phyloP scores from a whole-genome alignment of 148 eudicot species.

The Nyssa sinensis region DNA sequence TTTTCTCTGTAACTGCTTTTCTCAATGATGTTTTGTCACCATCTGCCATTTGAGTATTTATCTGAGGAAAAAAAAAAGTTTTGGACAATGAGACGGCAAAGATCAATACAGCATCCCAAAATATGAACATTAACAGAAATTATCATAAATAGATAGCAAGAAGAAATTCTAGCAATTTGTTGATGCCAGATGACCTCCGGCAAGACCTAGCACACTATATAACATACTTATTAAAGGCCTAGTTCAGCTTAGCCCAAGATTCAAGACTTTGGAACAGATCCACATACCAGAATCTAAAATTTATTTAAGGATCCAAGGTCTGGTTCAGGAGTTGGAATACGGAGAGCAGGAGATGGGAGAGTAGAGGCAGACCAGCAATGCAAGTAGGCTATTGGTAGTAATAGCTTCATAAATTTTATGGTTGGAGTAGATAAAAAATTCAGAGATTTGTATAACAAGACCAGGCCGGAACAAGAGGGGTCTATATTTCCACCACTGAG shows the following conservation, averaged over 20 bases:
- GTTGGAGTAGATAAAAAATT: background rate
- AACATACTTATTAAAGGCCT: background rate
- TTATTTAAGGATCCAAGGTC: background rate
- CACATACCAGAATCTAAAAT: slow-evolving; percentile 1
- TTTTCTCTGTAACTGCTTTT: slow-evolving; percentile 81
- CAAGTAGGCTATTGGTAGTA: background rate
- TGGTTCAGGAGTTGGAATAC: background rate
- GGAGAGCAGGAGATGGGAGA: background rate
- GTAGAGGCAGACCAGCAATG: background rate
- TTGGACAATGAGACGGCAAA: slow-evolving; percentile 11
- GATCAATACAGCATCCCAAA: background rate
- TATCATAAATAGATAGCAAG: slow-evolving; percentile 1
- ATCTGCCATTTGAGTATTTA: slow-evolving; percentile 59
- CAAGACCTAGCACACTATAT: background rate
- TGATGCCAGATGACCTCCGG: background rate
- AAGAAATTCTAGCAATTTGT: background rate
- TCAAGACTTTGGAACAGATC: background rate
- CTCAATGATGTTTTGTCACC: slow-evolving; percentile 78
- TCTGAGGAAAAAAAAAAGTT: slow-evolving; percentile 40
- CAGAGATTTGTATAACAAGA: background rate
- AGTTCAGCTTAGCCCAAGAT: slow-evolving; percentile 5
- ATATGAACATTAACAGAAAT: slow-evolving; percentile 1
- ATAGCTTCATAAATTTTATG: background rate
- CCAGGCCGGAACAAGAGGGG: background rate
- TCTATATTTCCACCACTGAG: too few relatives aligned